Base-by-base conservation (phyloP, 1,284 basidiomycete genomes). In the Moesziomyces sp. region DNA sequence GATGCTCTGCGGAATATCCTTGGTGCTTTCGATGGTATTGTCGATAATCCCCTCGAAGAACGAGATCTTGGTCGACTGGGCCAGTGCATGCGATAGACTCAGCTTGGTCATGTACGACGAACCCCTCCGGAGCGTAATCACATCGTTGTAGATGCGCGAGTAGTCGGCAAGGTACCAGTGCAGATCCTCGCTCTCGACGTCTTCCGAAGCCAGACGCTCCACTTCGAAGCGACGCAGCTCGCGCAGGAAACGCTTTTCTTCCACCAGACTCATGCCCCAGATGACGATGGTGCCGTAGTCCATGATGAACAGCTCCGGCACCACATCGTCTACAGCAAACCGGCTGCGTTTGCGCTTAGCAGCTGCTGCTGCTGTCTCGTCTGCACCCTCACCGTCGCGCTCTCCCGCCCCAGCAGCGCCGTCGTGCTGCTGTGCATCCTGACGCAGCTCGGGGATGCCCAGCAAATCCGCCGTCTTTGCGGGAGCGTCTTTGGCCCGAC, bases 141-240 rank as follows among this genome's bases (percentile, higher is more conserved):
- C 95, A 85, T 98, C 95, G 87, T 98, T 97, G 86, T 96, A 98
- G 83, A 97, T 97, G 76, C 93, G 79, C 44, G 74, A 79, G 84
- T 97, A 97, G 84, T 96, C 94, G 18, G 94, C 94, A 79, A 96
- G 94, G 82, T 98, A 98, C 85, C 92, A 97, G 85, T 97, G 97
- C 47, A 98, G 87, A 81, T 98, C 95, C 86, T 97, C 95, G 90
- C 93, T 94, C 85, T 98, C 94, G 21, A 84, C 58, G 50, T 84
- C 83, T 51, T 84, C 83, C 0, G 71, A 55, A 0, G 83, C 82
- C 1, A 97, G 87, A 79, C 91, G 92, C 77, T 97, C 95, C 24
- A 94, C 89, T 84, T 97, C 95, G 83, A 96, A 97, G 34, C 92
- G 90, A 84, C 93, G 93, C 85, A 84, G 52, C 57, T 84, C 93